Percentiles rank a stretch among this genome's conserved stretches.
Conservation (phyloP, 371 early-diverging fungal species). For the Circinella minor region DNA sequence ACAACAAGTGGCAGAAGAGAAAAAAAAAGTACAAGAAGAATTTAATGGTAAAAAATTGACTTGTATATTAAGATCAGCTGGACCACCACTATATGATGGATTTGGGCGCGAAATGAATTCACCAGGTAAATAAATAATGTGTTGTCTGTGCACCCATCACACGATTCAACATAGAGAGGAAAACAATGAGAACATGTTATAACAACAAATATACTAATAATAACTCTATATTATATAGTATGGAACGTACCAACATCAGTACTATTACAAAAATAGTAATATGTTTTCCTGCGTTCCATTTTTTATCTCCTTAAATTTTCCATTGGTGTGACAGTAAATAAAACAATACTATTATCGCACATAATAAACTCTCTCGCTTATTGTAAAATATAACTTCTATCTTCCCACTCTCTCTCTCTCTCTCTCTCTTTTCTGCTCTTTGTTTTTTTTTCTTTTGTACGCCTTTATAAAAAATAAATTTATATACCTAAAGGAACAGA, state of each 20-base stretch:
- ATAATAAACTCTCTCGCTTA: too few relatives aligned
- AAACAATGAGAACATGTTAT: not conserved
- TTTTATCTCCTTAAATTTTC: not conserved
- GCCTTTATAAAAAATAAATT: not conserved
- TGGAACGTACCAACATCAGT: not conserved
- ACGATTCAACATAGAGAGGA: too few relatives aligned
- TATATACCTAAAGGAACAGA: not conserved
- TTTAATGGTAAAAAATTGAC: not conserved
- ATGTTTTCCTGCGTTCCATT: not conserved
- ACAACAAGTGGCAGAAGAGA: not conserved
- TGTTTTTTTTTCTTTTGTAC: not conserved
- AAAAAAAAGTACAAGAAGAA: too few relatives aligned
- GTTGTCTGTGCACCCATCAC: not conserved
- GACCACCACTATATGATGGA: slow-evolving; percentile 7
- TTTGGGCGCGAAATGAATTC: not conserved
- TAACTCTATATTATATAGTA: not conserved
- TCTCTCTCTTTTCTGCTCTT: not conserved
- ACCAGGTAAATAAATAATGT: not conserved
- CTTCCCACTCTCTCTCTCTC: too few relatives aligned
- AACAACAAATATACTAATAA: not conserved
- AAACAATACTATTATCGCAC: too few relatives aligned
- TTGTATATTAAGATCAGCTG: not conserved
- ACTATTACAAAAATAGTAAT: not conserved
- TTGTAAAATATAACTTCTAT: too few relatives aligned
- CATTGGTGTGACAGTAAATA: not conserved